Base-by-base conservation (phyloP, 2,329 filamentous ascomycete species). In the Coniochaeta sp. region DNA sequence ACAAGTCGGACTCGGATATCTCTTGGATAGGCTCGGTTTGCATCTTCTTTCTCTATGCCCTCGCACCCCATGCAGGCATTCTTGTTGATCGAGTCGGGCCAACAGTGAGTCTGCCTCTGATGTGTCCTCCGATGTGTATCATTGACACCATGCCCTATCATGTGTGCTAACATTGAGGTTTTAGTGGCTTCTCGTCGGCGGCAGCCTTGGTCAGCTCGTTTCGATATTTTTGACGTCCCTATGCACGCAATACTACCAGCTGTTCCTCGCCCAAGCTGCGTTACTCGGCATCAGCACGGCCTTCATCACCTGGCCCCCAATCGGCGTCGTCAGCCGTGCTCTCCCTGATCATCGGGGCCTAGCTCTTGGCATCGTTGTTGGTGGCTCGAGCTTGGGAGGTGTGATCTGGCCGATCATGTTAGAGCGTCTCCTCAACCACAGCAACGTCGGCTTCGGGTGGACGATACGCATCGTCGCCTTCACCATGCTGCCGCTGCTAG, bases 401-500 rank as follows among this genome's bases (percentile, higher is more conserved):
- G 55, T 68, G 4, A 54, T 68, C 38, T 67, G 60, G 59, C 66
- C 66, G 1, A 65, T 67, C 14, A 59, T 60, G 49, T 51, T 68
- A 1, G 53, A 60, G 13, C 57, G 57, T 12, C 57, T 69, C 16
- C 55, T 68, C 18, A 53, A 57, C 9, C 33, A 58, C 13, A 52
- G 51, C 13, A 54, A 50, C 1, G 53, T 66, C 28, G 58, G 64
- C 3, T 71, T 51, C 78, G 68, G n/a, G 63, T 69, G 6, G 63
- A 61, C 16, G 58, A 55, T 57, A 38, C 52, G 55, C 9, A 53
- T 56, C 27, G 60, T 69, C 4, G 71, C 65, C 1, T 73, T 73
- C 31, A 65, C 65, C 16, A 71, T 72, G 67, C 54, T 71, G 2
- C 67, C 68, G 4, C 56, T 68, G 3, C 56, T 72, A 5, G 49